Evolutionary conservation across 371 early-diverging fungal genomes (phyloP).

Genomic region (Apophysomyces sp.): DNA sequence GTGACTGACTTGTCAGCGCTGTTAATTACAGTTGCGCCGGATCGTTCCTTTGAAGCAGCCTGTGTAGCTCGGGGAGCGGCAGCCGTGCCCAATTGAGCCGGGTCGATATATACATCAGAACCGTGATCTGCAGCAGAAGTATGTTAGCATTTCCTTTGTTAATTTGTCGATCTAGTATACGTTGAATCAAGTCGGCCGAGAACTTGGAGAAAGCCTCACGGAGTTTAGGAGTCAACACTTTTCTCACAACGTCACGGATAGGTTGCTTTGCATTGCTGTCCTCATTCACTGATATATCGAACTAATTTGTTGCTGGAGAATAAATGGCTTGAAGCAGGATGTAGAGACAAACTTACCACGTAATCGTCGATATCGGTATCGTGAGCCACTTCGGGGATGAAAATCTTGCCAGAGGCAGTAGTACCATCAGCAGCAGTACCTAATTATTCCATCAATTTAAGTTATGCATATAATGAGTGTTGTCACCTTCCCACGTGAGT

Average conservation of each 20-base stretch:
- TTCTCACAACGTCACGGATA: conserved; percentile 74
- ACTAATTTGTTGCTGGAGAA: conserved; percentile 37
- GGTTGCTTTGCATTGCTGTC: conserved; percentile 59
- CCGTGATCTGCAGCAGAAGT: conserved; percentile 56
- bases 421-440: conserved; percentile 65
- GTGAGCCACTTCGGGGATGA: conserved; percentile 91
- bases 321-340: neutral
- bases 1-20: neutral
- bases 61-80: conserved; percentile 31
- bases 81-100: conserved; percentile 44
- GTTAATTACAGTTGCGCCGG: conserved; percentile 3
- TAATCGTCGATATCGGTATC: conserved; percentile 82
- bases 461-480: neutral
- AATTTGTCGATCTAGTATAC: conserved; percentile 32
- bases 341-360: conserved; percentile 55
- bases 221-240: conserved; percentile 62
- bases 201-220: conserved; percentile 66
- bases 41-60: conserved; percentile 18
- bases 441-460: conserved; percentile 13
- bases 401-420: conserved; percentile 72
- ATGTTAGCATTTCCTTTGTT: neutral
- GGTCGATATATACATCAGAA: conserved; percentile 87
- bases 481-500: conserved; percentile 74
- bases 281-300: conserved; percentile 70
- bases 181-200: conserved; percentile 72